These are phyloP conservation scores for Moesziomyces sp. DNA, from an alignment of 1,284 basidiomycete genomes.

Conservation along the genomic window DNA sequence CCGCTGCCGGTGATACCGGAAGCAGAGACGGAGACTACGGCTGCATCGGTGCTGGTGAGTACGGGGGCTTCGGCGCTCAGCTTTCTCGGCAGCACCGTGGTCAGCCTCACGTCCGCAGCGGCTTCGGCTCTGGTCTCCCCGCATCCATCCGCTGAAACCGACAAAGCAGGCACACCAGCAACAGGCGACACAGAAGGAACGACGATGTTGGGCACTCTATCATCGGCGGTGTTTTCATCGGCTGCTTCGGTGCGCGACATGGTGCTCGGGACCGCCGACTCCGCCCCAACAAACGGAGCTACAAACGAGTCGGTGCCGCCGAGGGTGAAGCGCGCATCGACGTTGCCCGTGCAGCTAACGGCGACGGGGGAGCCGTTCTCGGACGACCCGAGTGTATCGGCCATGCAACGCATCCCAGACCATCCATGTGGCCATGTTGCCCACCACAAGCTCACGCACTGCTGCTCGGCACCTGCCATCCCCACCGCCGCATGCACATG, in stretches of 20 bases:
- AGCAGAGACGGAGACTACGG: neutral
- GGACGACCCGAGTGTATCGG: slow-evolving; percentile 33
- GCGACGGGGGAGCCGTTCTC: slow-evolving; percentile 33
- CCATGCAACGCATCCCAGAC: slow-evolving; percentile 48
- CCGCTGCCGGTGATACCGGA: slow-evolving; percentile 11
- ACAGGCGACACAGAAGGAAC: neutral
- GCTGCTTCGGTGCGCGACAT: slow-evolving; percentile 16
- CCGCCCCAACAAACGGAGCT: neutral
- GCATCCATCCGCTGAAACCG: neutral
- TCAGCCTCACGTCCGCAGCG: slow-evolving; percentile 16
- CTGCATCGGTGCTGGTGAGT: slow-evolving; percentile 10
- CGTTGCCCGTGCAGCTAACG: slow-evolving; percentile 23
- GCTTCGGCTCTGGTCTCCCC: slow-evolving; percentile 7
- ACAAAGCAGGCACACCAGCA: neutral
- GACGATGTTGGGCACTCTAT: slow-evolving; percentile 9
- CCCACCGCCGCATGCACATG: slow-evolving; percentile 11
- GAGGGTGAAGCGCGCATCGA: slow-evolving; percentile 6
- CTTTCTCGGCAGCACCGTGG: slow-evolving; percentile 21
- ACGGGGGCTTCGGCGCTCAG: slow-evolving; percentile 20
- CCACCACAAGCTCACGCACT: slow-evolving; percentile 8
- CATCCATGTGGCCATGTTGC: slow-evolving; percentile 15
- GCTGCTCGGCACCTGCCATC: slow-evolving; percentile 25
- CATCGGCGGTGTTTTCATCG: slow-evolving; percentile 4
- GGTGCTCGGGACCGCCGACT: neutral
- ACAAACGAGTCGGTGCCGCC: neutral